These are phyloP conservation scores for Ceratocystis diversiconidia DNA, from an alignment of 2,329 filamentous ascomycete species.

Conservation along the genomic window DNA sequence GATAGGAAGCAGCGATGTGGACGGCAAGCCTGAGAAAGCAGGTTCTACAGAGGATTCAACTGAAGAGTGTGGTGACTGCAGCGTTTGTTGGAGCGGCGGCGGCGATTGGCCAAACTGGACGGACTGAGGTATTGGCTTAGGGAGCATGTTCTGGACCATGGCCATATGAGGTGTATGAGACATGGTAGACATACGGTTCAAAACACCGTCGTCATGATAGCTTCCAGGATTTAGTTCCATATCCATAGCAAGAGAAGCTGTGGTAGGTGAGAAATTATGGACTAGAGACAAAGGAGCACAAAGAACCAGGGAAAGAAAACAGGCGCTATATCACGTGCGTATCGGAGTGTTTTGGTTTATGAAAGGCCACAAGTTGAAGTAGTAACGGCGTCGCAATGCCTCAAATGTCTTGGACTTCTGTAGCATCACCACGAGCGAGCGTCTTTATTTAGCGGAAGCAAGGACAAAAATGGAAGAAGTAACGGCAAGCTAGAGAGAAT, in stretches of 20 bases:
- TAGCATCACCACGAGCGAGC: slow-evolving; percentile 5
- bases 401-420: slow-evolving; percentile 7
- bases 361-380: not conserved
- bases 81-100: not conserved
- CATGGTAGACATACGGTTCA: not conserved
- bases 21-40: not conserved
- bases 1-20: not conserved
- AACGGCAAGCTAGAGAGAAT: not conserved
- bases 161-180: not conserved
- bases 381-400: slow-evolving; percentile 9
- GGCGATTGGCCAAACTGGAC: not conserved
- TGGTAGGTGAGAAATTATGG: not conserved
- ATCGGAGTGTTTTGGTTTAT: slow-evolving; percentile 1
- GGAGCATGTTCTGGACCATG: not conserved
- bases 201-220: not conserved
- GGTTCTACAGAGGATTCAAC: not conserved
- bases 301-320: not conserved
- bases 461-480: not conserved
- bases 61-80: not conserved
- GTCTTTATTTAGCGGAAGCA: not conserved
- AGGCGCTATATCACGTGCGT: not conserved
- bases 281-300: not conserved
- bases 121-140: not conserved
- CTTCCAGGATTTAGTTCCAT: slow-evolving; percentile 4
- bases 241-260: not conserved